Conservation (phyloP, 2,329 filamentous ascomycete genomes). For the Botrytis porri region DNA sequence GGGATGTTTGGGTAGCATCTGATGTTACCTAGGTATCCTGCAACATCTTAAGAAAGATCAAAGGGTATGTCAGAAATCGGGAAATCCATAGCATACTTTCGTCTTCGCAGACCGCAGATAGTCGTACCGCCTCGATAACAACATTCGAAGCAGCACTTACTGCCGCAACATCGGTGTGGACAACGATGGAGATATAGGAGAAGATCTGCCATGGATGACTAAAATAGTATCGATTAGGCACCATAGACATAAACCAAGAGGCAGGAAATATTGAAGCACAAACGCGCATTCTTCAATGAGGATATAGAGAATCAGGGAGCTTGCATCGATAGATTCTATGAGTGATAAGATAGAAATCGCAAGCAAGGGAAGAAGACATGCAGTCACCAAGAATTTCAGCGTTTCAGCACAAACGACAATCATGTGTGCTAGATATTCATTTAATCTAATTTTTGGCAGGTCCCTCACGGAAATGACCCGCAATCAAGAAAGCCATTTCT, state of each 20-base stretch:
- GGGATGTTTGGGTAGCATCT: too few relatives aligned
- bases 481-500: slow-evolving; percentile 90
- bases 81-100: neutral
- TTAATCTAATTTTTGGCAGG: neutral
- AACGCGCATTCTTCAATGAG: neutral
- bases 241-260: neutral
- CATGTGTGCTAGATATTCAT: neutral
- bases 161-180: neutral
- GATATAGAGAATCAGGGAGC: neutral
- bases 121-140: neutral
- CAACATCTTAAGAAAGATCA: neutral
- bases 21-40: too few relatives aligned
- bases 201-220: neutral
- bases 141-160: neutral
- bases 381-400: neutral
- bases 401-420: neutral
- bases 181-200: neutral
- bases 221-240: neutral
- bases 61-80: neutral
- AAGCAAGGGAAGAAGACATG: neutral
- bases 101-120: neutral
- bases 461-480: slow-evolving; percentile 55
- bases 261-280: neutral
- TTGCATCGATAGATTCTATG: neutral
- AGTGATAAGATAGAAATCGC: neutral